Conservation (phyloP, 2,329 filamentous ascomycete species). For the Esteya vermicola region DNA sequence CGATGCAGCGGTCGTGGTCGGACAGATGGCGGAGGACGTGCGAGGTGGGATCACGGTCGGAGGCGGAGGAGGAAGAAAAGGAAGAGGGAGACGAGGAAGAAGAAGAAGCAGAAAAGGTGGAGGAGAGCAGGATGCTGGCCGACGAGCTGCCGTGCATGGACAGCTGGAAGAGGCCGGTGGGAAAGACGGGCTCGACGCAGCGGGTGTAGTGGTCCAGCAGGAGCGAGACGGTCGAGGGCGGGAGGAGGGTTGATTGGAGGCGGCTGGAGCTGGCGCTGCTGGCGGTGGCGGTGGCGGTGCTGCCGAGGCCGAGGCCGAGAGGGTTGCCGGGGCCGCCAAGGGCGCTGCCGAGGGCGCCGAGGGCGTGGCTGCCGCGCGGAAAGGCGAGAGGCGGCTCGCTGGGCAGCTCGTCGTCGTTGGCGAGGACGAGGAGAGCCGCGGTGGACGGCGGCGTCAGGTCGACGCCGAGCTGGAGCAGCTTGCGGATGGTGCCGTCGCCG, state of each 20-base stretch:
- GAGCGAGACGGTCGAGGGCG: background rate
- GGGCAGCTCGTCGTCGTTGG: background rate
- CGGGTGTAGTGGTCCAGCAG: constrained; percentile 1
- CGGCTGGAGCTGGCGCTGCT: background rate
- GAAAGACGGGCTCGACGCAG: constrained; percentile 1
- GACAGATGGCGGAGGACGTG: background rate
- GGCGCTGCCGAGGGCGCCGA: no score
- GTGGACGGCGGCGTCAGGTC: background rate
- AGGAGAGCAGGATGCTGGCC: no score
- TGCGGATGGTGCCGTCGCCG: constrained; percentile 2
- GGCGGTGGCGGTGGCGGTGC: background rate
- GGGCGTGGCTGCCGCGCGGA: no score
- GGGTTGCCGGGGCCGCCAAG: background rate
- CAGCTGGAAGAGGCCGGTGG: background rate
- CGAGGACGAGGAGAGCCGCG: background rate
- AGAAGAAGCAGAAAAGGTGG: no score
- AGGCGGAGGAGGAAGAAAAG: background rate
- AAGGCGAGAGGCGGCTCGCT: background rate
- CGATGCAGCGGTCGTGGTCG: background rate
- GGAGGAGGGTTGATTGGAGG: no score
- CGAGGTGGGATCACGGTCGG: background rate
- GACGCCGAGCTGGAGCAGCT: constrained; percentile 1
- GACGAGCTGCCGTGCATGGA: background rate
- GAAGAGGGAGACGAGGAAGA: no score
- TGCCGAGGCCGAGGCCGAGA: background rate